These are phyloP conservation scores for Metschnikowia matae DNA, from an alignment of 805 yeast species.

Conservation along the genomic window DNA sequence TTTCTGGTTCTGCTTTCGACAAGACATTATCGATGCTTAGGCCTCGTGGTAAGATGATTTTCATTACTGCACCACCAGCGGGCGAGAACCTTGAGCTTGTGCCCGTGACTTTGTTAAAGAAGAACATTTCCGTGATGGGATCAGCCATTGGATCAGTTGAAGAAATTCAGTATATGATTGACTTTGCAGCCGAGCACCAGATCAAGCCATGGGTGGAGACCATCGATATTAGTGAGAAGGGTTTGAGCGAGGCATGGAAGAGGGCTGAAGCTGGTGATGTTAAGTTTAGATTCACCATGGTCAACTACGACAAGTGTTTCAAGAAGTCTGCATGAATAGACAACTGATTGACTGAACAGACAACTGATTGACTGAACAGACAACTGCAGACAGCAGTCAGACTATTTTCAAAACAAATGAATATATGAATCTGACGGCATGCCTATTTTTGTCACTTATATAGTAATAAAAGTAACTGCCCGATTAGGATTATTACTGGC, in stretches of 20 bases:
- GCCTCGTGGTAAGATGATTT: constrained; percentile 16
- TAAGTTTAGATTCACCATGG: constrained; percentile 17
- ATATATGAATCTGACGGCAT: too few species aligned
- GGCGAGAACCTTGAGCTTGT: constrained; percentile 8
- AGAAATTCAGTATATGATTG: constrained; percentile 17
- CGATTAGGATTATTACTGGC: too few species aligned
- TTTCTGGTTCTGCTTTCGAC: constrained; percentile 18
- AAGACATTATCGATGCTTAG: constrained; percentile 12
- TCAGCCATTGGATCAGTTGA: constrained; percentile 15
- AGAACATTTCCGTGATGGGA: constrained; percentile 15
- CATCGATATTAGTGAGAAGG: constrained; percentile 16
- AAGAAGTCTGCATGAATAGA: not conserved
- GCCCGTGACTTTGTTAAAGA: constrained; percentile 10
- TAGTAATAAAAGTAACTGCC: too few species aligned
- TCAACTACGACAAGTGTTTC: constrained; percentile 17
- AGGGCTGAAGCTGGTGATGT: constrained; percentile 16
- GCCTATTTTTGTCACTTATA: too few species aligned
- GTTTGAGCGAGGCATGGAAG: constrained; percentile 15
- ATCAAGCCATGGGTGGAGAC: constrained; percentile 19
- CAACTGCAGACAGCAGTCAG: too few species aligned
- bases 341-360: not conserved
- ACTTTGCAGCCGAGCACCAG: constrained; percentile 18
- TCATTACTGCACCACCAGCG: constrained; percentile 16
- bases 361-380: too few species aligned
- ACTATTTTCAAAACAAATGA: too few species aligned